Evolutionary conservation across 129 eudicot genomes (phyloP), one percentile per base, ranked within the genome.

Genomic region (Lactuca sativa): DNA sequence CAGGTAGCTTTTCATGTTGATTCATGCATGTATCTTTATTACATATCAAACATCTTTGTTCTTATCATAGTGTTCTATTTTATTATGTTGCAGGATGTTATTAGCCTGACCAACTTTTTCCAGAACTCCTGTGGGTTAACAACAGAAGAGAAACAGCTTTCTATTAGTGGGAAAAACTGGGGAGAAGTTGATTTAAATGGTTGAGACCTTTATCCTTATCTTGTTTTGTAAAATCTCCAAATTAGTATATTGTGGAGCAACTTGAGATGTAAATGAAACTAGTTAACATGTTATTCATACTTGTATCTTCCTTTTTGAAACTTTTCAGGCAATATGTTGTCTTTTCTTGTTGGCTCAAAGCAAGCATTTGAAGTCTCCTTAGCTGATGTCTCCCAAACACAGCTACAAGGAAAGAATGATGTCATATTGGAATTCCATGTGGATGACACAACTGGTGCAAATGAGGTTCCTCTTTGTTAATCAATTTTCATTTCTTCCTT

Each of bases 381-480:
- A 75, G 96, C 98, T 14, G 96, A 92, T 71, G 96, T 92, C 32
- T 72, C 98, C 15, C 98, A 92, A 41, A 92, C 98, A 64, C 96
- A 89, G 53, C 88, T 92, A 58, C 98, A 92, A 89, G 98, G 95
- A 34, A 92, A 89, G 72, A 92, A 75, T 75, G 98, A 92, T 62
- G 98, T 92, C 81, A 73, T 86, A 80, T 64, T 92, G 83, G 98
- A 92, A 77, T 92, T 92, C 77, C 98, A 92, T 66, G 98, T 92
- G 49, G 98, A 92, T 75, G 98, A 92, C 77, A 92, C 96, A 17
- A 86, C 98, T n/a, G n/a, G n/a, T n/a, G n/a, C n/a, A n/a, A n/a
- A n/a, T n/a, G n/a, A n/a, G n/a, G n/a, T n/a, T n/a, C 30, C 32
- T 64, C 25, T 49, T 59, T 31, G 60, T 31, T 66, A 40, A 61